These are phyloP conservation scores for Dendrobium nobile DNA, from an alignment of 106 monocot genomes.

Conservation along the genomic window DNA sequence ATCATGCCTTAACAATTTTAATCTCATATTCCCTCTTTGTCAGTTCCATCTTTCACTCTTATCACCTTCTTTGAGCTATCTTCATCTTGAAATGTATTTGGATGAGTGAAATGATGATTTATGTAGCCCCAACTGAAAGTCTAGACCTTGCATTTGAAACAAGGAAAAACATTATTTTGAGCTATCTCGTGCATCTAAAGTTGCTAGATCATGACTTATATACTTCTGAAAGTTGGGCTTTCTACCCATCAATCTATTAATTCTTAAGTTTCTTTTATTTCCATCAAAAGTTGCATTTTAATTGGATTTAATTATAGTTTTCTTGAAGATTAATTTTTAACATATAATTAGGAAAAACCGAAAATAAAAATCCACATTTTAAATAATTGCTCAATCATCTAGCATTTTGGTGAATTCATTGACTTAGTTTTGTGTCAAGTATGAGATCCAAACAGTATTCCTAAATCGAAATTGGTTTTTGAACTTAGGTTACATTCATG, in stretches of 20 bases:
- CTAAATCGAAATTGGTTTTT: neutral
- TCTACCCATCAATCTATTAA: neutral
- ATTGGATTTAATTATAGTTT: neutral
- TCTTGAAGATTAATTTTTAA: neutral
- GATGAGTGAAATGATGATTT: neutral
- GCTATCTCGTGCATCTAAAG: neutral
- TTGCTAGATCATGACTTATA: neutral
- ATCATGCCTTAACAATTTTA: neutral
- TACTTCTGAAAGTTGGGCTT: neutral
- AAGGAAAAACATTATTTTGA: neutral
- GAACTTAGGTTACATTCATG: neutral
- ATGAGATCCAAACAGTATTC: neutral
- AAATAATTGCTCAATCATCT: neutral
- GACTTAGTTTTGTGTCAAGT: neutral
- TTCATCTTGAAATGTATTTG: neutral
- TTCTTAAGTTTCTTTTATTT: neutral
- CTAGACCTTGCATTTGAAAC: neutral
- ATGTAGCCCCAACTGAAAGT: neutral
- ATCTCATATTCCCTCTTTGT: no score
- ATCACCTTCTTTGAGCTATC: neutral
- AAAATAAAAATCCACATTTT: neutral
- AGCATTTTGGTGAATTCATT: neutral
- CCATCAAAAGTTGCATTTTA: neutral
- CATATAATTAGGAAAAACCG: neutral
- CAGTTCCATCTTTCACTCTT: neutral